Evolutionary conservation across 2,329 filamentous ascomycete genomes (phyloP).

Genomic region (Diaporthe helianthi): DNA sequence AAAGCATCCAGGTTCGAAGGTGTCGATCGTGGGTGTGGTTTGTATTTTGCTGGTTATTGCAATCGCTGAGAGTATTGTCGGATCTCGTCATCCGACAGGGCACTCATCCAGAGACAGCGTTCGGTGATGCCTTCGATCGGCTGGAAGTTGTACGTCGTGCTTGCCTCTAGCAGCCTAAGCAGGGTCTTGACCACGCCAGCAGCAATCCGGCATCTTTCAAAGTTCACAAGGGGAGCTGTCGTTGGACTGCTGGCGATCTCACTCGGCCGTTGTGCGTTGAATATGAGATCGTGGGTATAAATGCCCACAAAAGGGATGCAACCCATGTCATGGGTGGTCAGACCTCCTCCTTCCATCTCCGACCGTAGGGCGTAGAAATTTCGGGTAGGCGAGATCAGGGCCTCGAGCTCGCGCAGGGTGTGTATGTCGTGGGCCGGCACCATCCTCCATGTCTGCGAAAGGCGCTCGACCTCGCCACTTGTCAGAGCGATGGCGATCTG

Average conservation of each 20-base stretch:
- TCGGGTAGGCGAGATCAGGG: conserved; percentile 75
- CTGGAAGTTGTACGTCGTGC: conserved; percentile 75
- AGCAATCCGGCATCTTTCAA: conserved; percentile 79
- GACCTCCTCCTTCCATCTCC: conserved; percentile 76
- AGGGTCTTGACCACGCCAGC: conserved; percentile 82
- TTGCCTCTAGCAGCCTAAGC: conserved; percentile 79
- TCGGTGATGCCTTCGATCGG: conserved; percentile 80
- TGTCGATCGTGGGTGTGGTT: background rate
- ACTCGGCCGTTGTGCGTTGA: conserved; percentile 80
- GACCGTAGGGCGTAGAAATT: conserved; percentile 80
- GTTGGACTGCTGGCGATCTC: conserved; percentile 73
- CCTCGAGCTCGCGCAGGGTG: conserved; percentile 73
- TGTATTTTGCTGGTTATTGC: conserved; percentile 45
- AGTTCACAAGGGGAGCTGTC: conserved; percentile 77
- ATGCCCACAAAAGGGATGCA: conserved; percentile 86
- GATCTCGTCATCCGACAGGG: conserved; percentile 79
- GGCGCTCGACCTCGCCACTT: conserved; percentile 73
- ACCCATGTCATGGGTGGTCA: conserved; percentile 63
- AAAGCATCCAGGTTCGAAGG: background rate
- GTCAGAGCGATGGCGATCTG: conserved; percentile 81
- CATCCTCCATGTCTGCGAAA: conserved; percentile 74
- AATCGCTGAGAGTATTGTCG: conserved; percentile 58
- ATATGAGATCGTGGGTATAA: conserved; percentile 84
- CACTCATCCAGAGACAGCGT: conserved; percentile 85
- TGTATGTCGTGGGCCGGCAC: conserved; percentile 70